These are phyloP conservation scores for Thelonectria blattea DNA, from an alignment of 2,329 filamentous ascomycete species.

Conservation along the genomic window DNA sequence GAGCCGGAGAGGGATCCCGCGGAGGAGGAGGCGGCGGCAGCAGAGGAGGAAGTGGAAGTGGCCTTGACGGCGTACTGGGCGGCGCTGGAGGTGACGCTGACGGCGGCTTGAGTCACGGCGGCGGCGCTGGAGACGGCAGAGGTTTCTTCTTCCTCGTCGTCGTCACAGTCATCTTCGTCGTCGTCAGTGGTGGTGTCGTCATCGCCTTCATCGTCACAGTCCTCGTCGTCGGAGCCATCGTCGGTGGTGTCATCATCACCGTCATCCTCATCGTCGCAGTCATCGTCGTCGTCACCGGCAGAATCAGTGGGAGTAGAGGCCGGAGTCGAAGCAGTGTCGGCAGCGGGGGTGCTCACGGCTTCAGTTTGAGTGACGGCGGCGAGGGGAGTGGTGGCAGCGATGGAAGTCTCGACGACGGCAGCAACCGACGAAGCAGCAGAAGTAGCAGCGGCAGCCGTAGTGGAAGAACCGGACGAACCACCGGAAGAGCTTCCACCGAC, in stretches of 20 bases:
- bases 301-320: conserved; percentile 15
- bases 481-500: conserved; percentile 23
- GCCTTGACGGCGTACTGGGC: background rate
- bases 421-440: conserved; percentile 10
- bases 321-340: conserved; percentile 17
- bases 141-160: conserved; percentile 8
- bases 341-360: conserved; percentile 5
- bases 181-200: conserved; percentile 2
- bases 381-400: conserved; percentile 15
- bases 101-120: background rate
- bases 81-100: background rate
- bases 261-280: conserved; percentile 20
- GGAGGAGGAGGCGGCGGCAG: conserved; percentile 7
- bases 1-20: background rate
- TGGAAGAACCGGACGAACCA: conserved; percentile 11
- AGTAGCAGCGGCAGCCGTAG: conserved; percentile 13
- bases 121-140: background rate
- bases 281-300: conserved; percentile 26
- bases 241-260: conserved; percentile 13
- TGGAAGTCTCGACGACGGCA: conserved; percentile 19
- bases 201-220: conserved; percentile 20
- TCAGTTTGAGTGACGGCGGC: conserved; percentile 4
- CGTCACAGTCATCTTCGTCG: conserved; percentile 4
- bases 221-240: conserved; percentile 21
- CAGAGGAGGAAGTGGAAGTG: conserved; percentile 5